Conservation (phyloP, 371 early-diverging fungal species). For the Cladochytrium tenue region DNA sequence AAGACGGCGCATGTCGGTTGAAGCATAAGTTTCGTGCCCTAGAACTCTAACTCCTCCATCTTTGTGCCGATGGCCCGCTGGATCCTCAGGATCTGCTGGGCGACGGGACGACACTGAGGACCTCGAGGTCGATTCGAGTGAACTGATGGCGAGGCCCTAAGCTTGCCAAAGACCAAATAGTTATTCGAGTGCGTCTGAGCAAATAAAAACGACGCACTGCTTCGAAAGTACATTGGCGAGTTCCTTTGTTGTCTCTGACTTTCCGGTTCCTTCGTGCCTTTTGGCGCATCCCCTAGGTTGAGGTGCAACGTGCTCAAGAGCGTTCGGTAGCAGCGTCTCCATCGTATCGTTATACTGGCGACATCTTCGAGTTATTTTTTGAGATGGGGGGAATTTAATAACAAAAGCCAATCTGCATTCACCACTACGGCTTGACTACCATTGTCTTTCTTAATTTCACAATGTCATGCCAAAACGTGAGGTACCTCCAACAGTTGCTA, state of each 20-base stretch:
- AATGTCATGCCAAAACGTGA: no score
- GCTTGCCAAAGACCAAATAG: slow-evolving; percentile 59
- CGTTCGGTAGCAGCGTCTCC: slow-evolving; percentile 61
- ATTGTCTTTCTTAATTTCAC: no score
- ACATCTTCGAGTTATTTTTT: slow-evolving; percentile 65
- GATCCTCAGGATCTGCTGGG: slow-evolving; percentile 59
- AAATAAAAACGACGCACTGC: slow-evolving; percentile 67
- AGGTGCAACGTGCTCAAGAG: slow-evolving; percentile 58
- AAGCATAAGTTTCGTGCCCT: slow-evolving; percentile 49
- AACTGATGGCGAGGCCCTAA: slow-evolving; percentile 61
- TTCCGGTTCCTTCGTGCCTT: slow-evolving; percentile 63
- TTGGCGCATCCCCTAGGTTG: slow-evolving; percentile 62
- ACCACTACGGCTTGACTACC: no score
- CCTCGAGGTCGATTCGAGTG: slow-evolving; percentile 63
- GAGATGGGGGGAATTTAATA: no score
- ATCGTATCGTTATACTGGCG: slow-evolving; percentile 51
- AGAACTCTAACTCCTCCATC: slow-evolving; percentile 51
- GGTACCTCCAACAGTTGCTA: no score
- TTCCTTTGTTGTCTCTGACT: slow-evolving; percentile 68
- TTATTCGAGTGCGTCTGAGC: slow-evolving; percentile 61
- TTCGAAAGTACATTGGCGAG: slow-evolving; percentile 64
- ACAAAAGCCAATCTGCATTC: no score
- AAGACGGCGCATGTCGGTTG: slow-evolving; percentile 58
- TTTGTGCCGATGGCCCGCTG: slow-evolving; percentile 53
- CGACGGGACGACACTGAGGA: slow-evolving; percentile 58